Evolutionary conservation across 2,329 filamentous ascomycete genomes (phyloP).

Genomic region (Davidsoniella neocaledoniae): DNA sequence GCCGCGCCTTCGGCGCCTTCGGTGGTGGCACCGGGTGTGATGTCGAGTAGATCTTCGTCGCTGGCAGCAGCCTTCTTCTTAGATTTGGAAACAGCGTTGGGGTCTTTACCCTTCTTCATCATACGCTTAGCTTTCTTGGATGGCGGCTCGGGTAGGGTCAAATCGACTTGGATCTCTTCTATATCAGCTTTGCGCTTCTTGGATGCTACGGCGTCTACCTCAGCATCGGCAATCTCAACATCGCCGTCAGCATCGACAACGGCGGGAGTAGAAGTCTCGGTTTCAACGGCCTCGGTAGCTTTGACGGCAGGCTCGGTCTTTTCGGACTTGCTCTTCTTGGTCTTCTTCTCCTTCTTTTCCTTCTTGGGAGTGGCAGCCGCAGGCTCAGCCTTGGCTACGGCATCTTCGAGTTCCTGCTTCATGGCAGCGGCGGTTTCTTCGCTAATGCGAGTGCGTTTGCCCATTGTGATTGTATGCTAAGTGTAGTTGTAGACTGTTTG

Average conservation of each 20-base stretch:
- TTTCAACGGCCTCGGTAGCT: background rate
- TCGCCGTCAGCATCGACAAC: background rate
- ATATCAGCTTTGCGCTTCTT: conserved; percentile 58
- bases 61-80: conserved; percentile 23
- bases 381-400: background rate
- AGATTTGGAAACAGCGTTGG: conserved; percentile 25
- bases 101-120: conserved; percentile 65
- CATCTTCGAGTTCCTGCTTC: conserved; percentile 4
- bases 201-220: conserved; percentile 16
- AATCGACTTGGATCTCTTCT: conserved; percentile 74
- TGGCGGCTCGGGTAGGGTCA: conserved; percentile 76
- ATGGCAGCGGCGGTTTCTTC: conserved; percentile 4
- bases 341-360: background rate
- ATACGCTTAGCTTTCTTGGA: conserved; percentile 86
- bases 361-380: background rate
- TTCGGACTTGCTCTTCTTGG: conserved; percentile 4
- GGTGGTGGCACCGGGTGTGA: background rate
- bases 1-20: background rate
- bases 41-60: conserved; percentile 16
- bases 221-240: background rate
- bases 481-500: background rate
- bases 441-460: conserved; percentile 6
- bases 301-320: too few species aligned
- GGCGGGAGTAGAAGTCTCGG: background rate
- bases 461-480: conserved; percentile 1